These are phyloP conservation scores for Grosmannia penicillata DNA, from an alignment of 2,329 filamentous ascomycete genomes.

Conservation along the genomic window DNA sequence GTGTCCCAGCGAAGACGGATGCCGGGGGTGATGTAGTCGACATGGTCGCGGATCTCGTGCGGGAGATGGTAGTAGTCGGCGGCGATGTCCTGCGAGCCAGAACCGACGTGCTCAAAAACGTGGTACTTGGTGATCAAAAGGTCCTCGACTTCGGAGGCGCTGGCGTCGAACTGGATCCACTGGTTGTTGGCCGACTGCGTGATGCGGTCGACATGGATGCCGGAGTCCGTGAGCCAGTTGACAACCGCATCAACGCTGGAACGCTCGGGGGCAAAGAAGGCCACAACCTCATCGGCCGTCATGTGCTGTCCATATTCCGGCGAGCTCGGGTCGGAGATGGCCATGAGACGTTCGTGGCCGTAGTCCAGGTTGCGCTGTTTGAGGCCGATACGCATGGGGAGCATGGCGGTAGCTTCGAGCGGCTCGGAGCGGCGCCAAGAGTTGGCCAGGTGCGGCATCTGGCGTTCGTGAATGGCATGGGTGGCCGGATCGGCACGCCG, in stretches of 20 bases:
- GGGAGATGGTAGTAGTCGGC: conserved; percentile 26
- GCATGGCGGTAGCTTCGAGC: conserved; percentile 11
- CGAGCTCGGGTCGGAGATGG: conserved; percentile 15
- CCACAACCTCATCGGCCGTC: conserved; percentile 19
- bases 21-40: conserved; percentile 43
- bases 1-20: conserved; percentile 26
- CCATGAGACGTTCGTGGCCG: conserved; percentile 17
- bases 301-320: conserved; percentile 23
- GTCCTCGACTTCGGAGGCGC: conserved; percentile 13
- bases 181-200: conserved; percentile 12
- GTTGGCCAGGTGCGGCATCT: conserved; percentile 12
- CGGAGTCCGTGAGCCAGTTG: conserved; percentile 18
- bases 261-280: conserved; percentile 21
- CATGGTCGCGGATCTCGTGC: conserved; percentile 26
- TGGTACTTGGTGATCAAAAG: conserved; percentile 14
- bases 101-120: conserved; percentile 11
- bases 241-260: conserved; percentile 18
- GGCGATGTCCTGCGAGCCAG: conserved; percentile 11
- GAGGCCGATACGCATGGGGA: conserved; percentile 13
- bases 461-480: conserved; percentile 19
- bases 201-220: conserved; percentile 13
- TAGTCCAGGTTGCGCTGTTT: conserved; percentile 15
- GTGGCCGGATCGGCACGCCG: conserved; percentile 6
- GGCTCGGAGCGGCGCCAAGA: conserved; percentile 15
- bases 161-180: conserved; percentile 16